These are phyloP conservation scores for Candida taoyuanica DNA, from an alignment of 805 yeast genomes.

Conservation along the genomic window DNA sequence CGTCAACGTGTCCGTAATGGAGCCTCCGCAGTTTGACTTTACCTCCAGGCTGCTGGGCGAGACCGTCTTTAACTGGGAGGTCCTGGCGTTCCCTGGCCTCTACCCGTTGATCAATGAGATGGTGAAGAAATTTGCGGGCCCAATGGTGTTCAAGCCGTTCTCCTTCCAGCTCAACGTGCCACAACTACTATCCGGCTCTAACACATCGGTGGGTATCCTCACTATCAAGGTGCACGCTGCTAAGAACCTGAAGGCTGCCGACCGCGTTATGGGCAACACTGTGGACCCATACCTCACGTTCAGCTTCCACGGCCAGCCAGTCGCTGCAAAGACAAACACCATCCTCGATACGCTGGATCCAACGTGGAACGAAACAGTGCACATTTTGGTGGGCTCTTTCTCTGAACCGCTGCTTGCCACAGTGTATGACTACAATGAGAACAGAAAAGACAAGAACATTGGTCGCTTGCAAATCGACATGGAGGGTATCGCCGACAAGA, in stretches of 20 bases:
- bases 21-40: conserved; percentile 87
- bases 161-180: conserved; percentile 91
- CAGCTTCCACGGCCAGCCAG: conserved; percentile 51
- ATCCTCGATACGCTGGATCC: conserved; percentile 68
- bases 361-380: conserved; percentile 76
- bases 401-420: conserved; percentile 78
- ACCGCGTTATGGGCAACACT: conserved; percentile 63
- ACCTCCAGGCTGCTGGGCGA: conserved; percentile 71
- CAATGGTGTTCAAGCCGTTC: conserved; percentile 82
- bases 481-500: conserved; percentile 54
- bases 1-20: conserved; percentile 76
- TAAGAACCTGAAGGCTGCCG: conserved; percentile 61
- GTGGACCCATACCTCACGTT: conserved; percentile 86
- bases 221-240: conserved; percentile 67
- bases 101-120: conserved; percentile 77
- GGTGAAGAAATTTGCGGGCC: conserved; percentile 83
- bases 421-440: conserved; percentile 72
- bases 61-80: conserved; percentile 79
- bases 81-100: conserved; percentile 83
- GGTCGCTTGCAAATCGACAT: conserved; percentile 76
- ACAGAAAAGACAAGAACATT: conserved; percentile 71
- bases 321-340: conserved; percentile 69
- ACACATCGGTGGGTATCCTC: conserved; percentile 83
- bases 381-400: conserved; percentile 64
- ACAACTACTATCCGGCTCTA: conserved; percentile 83